phyloP scores from a whole-genome alignment of 2,329 filamentous ascomycete genomes.

The Ascochyta clinopodiicola region DNA sequence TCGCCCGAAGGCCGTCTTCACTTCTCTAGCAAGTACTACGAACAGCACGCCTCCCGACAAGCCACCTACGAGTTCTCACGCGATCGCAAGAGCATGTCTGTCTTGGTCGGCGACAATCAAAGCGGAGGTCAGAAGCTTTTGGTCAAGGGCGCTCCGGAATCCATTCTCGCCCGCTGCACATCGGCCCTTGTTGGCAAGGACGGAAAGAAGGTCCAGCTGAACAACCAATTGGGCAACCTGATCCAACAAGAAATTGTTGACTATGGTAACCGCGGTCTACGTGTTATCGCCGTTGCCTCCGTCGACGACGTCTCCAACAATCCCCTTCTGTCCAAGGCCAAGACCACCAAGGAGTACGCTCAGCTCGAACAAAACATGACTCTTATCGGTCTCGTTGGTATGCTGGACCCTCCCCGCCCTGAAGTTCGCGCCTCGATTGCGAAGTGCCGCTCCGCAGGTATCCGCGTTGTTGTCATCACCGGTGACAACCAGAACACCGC shows the following conservation, averaged over 20 bases:
- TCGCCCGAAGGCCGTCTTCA: conserved; percentile 71
- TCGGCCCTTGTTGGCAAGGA: conserved; percentile 78
- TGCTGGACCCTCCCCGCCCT: conserved; percentile 94
- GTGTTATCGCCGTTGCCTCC: conserved; percentile 91
- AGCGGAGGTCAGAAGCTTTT: conserved; percentile 78
- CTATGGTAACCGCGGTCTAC: conserved; percentile 90
- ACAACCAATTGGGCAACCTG: conserved; percentile 70
- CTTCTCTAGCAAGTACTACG: conserved; percentile 83
- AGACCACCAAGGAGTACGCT: conserved; percentile 82
- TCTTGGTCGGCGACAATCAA: conserved; percentile 70
- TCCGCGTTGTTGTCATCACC: conserved; percentile 96
- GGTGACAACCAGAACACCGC: conserved; percentile 98
- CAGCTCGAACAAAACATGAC: conserved; percentile 94
- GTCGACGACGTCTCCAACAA: conserved; percentile 77
- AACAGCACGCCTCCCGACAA: conserved; percentile 74
- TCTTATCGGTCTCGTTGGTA: conserved; percentile 88
- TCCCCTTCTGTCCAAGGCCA: conserved; percentile 74
- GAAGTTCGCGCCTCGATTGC: conserved; percentile 86
- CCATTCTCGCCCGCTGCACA: conserved; percentile 90
- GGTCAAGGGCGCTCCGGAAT: conserved; percentile 96
- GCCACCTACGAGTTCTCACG: conserved; percentile 96
- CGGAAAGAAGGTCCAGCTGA: conserved; percentile 78
- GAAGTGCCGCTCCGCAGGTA: conserved; percentile 91
- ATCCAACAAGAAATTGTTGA: conserved; percentile 82
- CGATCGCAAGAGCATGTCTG: conserved; percentile 99